phyloP scores from a whole-genome alignment of 2,329 filamentous ascomycete genomes.

The Elsinoe ampelina region DNA sequence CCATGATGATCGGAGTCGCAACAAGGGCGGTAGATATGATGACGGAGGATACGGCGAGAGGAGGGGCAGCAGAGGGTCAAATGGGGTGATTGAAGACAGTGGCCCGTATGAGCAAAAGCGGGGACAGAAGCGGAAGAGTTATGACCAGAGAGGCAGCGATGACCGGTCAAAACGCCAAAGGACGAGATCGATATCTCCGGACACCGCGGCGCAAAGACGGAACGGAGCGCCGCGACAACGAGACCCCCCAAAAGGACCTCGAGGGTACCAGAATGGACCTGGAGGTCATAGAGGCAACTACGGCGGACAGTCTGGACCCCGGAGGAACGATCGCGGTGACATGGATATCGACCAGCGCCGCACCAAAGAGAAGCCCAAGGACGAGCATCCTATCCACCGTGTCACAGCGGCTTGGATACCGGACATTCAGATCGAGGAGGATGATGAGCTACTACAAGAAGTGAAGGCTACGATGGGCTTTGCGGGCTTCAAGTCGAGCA shows the following conservation, averaged over 20 bases:
- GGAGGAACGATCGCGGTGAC: neutral
- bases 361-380: neutral
- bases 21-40: neutral
- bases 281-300: conserved; percentile 1
- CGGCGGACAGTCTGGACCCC: neutral
- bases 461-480: conserved; percentile 92
- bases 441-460: conserved; percentile 37
- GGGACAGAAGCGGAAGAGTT: conserved; percentile 12
- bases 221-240: neutral
- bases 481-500: conserved; percentile 72
- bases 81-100: neutral
- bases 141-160: conserved; percentile 6
- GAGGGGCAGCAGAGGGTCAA: neutral
- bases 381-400: conserved; percentile 1
- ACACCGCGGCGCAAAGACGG: neutral
- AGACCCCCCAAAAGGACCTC: conserved; percentile 9
- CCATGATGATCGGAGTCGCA: neutral
- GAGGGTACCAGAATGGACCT: conserved; percentile 2
- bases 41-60: neutral
- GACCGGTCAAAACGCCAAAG: conserved; percentile 1
- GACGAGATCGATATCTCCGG: conserved; percentile 6
- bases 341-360: conserved; percentile 2
- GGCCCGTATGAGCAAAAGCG: conserved; percentile 9
- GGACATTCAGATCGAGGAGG: conserved; percentile 20
- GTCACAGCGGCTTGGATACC: conserved; percentile 7